Base-by-base conservation (phyloP, 352 stramenopile species). In the Phytophthora parvispora region DNA sequence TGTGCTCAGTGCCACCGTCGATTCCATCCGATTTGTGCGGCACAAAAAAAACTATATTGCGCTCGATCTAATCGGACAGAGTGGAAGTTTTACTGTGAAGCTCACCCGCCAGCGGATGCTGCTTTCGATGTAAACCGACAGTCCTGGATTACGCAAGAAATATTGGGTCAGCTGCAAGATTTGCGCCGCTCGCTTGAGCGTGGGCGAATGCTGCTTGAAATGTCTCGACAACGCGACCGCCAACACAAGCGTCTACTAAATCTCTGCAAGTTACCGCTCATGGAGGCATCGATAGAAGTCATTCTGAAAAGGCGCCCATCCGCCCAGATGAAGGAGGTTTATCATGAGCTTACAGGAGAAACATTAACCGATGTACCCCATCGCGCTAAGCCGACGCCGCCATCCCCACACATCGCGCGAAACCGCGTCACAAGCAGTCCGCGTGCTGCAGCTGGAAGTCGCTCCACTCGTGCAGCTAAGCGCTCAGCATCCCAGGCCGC, bases 161-260 rank as follows among this genome's bases (percentile, higher is more conserved):
- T 91, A 32, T 52, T 96, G 18, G 73, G 71, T 9, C 87, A 95
- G 31, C 68, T 97, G 28, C 84, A 91, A 54, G 85, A 95, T 50
- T 66, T 97, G 10, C 78, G 90, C 20, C 81, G 80, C n/a, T 89
- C 87, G 1, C 72, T 95, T 12, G 90, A 97, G 53, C 88, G 90
- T 42, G 87, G 87, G 9, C 76, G 90, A 9, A 94, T 97, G 87
- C 79, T 97, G 42, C 60, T 96, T 1, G 88, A 97, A 58, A 94
- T 97, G 90, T 77, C 81, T 7, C 84, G 88, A 9, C 90, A 96
- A 53, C 88, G 90, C 36, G 90, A 97, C 68, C 83, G 89, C n/a
- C 87, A 92, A 61, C 89, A 93, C 29, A 96, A 94, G 60, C 84
- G 88, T 20, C 59, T 95, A 53, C 61, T 95, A 34, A 90, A 87